Evolutionary conservation across 352 stramenopile species (phyloP).

Genomic region (Pseudoperonospora humuli): DNA sequence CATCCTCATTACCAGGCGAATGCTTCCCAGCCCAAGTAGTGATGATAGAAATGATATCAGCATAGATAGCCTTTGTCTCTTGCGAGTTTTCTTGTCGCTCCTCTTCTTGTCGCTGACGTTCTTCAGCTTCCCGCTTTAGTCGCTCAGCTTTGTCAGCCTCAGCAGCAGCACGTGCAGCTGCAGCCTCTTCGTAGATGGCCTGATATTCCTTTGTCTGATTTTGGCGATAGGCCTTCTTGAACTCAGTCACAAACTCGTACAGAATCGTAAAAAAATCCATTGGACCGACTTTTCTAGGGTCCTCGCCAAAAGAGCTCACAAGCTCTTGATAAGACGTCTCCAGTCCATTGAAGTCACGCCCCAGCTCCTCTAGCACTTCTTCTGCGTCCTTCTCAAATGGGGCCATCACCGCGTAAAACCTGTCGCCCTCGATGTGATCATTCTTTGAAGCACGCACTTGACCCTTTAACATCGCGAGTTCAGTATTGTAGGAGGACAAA

Average conservation of each 20-base stretch:
- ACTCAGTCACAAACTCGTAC: slow-evolving; percentile 78
- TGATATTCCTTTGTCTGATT: slow-evolving; percentile 85
- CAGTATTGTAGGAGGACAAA: slow-evolving; percentile 73
- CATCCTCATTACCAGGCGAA: slow-evolving; percentile 35
- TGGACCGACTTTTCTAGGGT: slow-evolving; percentile 68
- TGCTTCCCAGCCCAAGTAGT: slow-evolving; percentile 54
- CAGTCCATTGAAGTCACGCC: slow-evolving; percentile 60
- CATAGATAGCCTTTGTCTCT: slow-evolving; percentile 52
- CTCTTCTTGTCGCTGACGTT: slow-evolving; percentile 44
- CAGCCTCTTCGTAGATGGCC: slow-evolving; percentile 61
- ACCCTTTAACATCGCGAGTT: slow-evolving; percentile 76
- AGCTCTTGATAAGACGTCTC: slow-evolving; percentile 74
- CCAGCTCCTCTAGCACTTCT: slow-evolving; percentile 74
- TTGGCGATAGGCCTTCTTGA: slow-evolving; percentile 84
- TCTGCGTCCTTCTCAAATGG: slow-evolving; percentile 75
- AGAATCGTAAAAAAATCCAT: slow-evolving; percentile 82
- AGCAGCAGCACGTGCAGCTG: slow-evolving; percentile 33
- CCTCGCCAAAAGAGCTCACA: slow-evolving; percentile 77
- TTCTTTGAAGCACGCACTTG: slow-evolving; percentile 75
- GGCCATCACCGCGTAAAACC: slow-evolving; percentile 76
- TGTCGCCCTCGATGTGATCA: slow-evolving; percentile 62
- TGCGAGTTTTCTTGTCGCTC: slow-evolving; percentile 43
- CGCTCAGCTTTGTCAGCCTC: slow-evolving; percentile 43
- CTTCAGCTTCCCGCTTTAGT: slow-evolving; percentile 41
- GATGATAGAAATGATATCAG: slow-evolving; percentile 56